Percentiles rank a stretch among this genome's conserved stretches.
These are phyloP conservation scores for Crataegus laevigata DNA, from an alignment of 306 rosid species.

Conservation along the genomic window DNA sequence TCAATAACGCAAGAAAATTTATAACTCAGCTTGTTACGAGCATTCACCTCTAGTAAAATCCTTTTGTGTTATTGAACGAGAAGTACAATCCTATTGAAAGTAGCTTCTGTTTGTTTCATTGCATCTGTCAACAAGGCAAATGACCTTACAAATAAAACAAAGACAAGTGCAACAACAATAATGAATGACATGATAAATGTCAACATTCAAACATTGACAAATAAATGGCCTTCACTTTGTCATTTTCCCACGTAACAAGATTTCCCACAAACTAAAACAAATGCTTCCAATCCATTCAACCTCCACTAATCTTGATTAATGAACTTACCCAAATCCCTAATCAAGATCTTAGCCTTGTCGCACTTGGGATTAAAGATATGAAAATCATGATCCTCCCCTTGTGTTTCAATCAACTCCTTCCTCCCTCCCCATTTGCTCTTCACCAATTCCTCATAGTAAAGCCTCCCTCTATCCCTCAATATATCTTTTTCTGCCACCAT, in stretches of 20 bases:
- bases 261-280: not conserved
- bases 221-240: not conserved
- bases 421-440: conserved; percentile 59
- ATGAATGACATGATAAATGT: not conserved
- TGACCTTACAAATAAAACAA: not conserved
- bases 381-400: conserved; percentile 63
- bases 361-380: conserved; percentile 48
- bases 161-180: not conserved
- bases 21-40: not conserved
- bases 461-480: conserved; percentile 65
- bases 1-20: no score
- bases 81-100: not conserved
- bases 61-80: not conserved
- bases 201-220: not conserved
- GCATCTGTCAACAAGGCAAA: not conserved
- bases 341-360: conserved; percentile 45
- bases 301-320: conserved; percentile 16
- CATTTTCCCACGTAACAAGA: not conserved
- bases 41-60: not conserved
- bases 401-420: conserved; percentile 34
- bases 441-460: conserved; percentile 46
- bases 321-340: conserved; percentile 41
- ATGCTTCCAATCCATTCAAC: not conserved
- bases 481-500: conserved; percentile 59
- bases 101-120: not conserved